Percentiles rank a stretch among this genome's conserved stretches.
Conservation (phyloP, 306 rosid species). For the Potentilla sterilis region DNA sequence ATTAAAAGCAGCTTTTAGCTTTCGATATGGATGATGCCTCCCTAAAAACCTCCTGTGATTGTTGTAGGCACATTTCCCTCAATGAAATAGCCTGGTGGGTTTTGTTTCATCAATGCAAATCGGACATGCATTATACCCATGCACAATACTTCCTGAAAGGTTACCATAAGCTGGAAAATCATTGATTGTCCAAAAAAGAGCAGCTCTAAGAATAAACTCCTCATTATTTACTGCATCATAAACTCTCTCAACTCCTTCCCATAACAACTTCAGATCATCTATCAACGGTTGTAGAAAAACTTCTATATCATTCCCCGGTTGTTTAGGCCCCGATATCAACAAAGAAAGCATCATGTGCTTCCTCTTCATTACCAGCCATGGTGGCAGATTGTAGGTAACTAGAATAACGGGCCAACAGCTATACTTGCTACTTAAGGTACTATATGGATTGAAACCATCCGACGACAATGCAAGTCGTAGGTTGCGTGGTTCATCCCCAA, state of each 20-base stretch:
- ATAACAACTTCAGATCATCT: not conserved
- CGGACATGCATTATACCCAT: no score
- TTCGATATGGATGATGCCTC: not conserved
- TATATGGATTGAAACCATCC: not conserved
- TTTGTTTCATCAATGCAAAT: no score
- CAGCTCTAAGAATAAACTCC: not conserved
- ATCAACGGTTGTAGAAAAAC: not conserved
- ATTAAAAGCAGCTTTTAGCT: not conserved
- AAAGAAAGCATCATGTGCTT: not conserved
- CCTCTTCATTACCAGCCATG: not conserved
- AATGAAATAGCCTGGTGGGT: no score
- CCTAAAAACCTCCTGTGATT: not conserved
- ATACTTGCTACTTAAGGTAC: no score
- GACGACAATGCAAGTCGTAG: not conserved
- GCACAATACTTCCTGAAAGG: no score
- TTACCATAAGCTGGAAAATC: no score
- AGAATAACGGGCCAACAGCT: not conserved
- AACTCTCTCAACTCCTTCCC: not conserved
- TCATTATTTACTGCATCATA: not conserved
- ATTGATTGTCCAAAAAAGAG: no score
- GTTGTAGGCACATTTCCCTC: not conserved
- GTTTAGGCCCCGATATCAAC: not conserved
- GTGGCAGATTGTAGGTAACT: not conserved
- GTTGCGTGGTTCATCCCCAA: not conserved
- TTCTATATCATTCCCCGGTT: not conserved